Conservation (phyloP, 805 yeast genomes). For the Starmera quercuum region DNA sequence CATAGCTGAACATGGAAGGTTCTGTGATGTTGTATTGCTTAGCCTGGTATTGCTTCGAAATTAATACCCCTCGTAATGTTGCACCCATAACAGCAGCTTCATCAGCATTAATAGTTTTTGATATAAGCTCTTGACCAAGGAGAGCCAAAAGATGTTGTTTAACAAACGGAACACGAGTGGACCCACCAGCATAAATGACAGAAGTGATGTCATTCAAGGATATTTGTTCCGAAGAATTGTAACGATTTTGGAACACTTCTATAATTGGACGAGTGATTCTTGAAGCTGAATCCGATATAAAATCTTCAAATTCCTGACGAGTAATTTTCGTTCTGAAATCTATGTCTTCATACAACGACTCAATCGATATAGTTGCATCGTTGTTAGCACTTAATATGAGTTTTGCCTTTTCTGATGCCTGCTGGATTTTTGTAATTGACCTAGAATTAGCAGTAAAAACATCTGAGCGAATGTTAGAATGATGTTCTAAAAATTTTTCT, state of each 20-base stretch:
- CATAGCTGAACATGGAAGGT: constrained; percentile 42
- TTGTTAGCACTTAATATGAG: constrained; percentile 78
- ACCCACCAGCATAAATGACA: constrained; percentile 82
- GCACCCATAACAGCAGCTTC: constrained; percentile 91
- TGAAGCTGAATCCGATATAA: constrained; percentile 31
- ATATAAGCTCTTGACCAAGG: constrained; percentile 52
- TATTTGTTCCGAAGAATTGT: constrained; percentile 19
- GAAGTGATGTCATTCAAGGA: constrained; percentile 41
- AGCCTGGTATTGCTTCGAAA: constrained; percentile 62
- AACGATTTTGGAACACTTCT: constrained; percentile 36
- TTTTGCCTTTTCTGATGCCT: constrained; percentile 86
- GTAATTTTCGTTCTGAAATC: constrained; percentile 66
- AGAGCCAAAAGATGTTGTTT: constrained; percentile 50
- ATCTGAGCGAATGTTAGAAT: constrained; percentile 30
- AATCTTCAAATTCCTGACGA: constrained; percentile 74
- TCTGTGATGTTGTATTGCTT: constrained; percentile 56
- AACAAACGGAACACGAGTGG: constrained; percentile 83
- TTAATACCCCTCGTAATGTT: constrained; percentile 70
- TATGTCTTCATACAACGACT: constrained; percentile 61
- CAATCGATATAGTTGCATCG: constrained; percentile 73
- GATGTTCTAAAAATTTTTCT: constrained; percentile 44
- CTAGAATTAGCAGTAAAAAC: constrained; percentile 41
- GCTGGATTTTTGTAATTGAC: constrained; percentile 61
- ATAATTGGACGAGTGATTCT: constrained; percentile 48
- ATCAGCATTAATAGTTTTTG: constrained; percentile 90